Conservation (phyloP, 179 eudicot species). For the Beta corolliflora region DNA sequence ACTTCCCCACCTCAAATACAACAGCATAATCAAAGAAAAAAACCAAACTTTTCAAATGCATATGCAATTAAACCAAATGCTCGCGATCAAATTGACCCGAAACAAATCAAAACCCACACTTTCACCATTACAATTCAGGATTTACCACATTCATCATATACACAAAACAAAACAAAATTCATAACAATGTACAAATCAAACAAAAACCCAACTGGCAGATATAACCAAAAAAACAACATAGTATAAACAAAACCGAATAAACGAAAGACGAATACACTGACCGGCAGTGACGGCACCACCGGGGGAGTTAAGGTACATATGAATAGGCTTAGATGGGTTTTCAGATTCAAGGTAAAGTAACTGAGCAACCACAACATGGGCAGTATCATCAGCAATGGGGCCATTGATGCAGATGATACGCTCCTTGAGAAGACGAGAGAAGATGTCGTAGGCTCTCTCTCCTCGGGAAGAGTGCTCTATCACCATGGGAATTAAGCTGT, state of each 20-base stretch:
- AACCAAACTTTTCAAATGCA: background rate
- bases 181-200: background rate
- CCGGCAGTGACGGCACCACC: constrained; percentile 98
- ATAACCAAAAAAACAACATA: background rate
- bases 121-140: background rate
- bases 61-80: constrained; percentile 1
- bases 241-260: background rate
- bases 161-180: background rate
- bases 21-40: background rate
- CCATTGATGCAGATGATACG: constrained; percentile 90
- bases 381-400: constrained; percentile 79
- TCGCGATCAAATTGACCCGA: background rate
- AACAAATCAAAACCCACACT: background rate
- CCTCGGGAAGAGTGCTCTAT: constrained; percentile 92
- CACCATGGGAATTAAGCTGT: constrained; percentile 84
- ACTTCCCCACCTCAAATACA: background rate
- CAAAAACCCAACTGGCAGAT: too few relatives aligned
- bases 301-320: constrained; percentile 94
- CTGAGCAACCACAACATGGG: constrained; percentile 95
- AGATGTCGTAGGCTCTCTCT: constrained; percentile 90
- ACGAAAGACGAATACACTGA: constrained; percentile 4
- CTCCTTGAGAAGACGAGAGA: constrained; percentile 88
- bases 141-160: background rate
- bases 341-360: constrained; percentile 89
- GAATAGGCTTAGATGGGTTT: constrained; percentile 83